Evolutionary conservation across 2,329 filamentous ascomycete species (phyloP).

Genomic region (Uncinocarpus reesii): DNA sequence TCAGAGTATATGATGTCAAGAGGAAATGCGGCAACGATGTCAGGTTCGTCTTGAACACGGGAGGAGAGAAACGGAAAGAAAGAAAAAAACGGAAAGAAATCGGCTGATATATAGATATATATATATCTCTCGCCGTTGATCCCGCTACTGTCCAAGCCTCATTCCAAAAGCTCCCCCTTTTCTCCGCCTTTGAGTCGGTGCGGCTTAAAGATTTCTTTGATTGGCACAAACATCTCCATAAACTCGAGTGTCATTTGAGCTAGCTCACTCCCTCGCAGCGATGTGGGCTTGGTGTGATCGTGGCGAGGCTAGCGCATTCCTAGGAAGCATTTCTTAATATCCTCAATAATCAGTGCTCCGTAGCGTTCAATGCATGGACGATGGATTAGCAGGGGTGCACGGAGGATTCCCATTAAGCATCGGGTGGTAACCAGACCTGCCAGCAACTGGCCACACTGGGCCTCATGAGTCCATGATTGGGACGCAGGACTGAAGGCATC

Average conservation of each 20-base stretch:
- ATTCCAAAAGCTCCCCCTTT: neutral
- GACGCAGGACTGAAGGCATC: too few species aligned
- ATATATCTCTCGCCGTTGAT: neutral
- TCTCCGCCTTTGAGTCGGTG: neutral
- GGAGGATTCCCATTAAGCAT: too few species aligned
- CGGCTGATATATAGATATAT: conserved; percentile 1
- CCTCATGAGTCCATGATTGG: too few species aligned
- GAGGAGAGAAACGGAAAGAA: neutral
- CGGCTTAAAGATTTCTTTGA: conserved; percentile 7
- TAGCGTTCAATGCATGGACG: too few species aligned
- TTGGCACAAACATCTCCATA: conserved; percentile 2
- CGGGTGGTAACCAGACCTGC: too few species aligned
- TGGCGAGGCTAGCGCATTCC: neutral
- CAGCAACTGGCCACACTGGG: too few species aligned
- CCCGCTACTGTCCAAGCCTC: neutral
- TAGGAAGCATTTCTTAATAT: neutral
- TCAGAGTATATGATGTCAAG: too few species aligned
- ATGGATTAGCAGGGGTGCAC: too few species aligned
- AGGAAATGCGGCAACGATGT: too few species aligned
- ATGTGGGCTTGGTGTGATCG: neutral
- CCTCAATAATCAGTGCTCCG: too few species aligned
- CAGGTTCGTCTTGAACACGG: neutral
- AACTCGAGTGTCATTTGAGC: conserved; percentile 4
- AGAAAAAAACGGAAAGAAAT: neutral
- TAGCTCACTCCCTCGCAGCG: neutral